Base-by-base conservation (phyloP, 768 basidiomycete genomes). In the Leucocoprinus leucothites region DNA sequence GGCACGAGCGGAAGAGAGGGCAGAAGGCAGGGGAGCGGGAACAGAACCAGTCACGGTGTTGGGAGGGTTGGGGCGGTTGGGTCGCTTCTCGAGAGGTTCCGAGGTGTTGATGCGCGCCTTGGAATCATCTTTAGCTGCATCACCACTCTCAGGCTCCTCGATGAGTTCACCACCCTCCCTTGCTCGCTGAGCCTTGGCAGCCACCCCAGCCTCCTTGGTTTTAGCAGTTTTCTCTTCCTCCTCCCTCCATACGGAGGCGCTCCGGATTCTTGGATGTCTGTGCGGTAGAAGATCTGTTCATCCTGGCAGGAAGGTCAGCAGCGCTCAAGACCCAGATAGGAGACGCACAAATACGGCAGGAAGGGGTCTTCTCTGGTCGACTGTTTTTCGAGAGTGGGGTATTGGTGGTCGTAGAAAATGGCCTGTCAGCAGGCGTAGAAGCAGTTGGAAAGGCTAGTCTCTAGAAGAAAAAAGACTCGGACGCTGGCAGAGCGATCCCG, bases 391-490 rank as follows among this genome's bases (percentile, higher is more conserved):
- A 13, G 13, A 77, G 73, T 70, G 75, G 73, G 71, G 74, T 67
- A 73, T 74, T 74, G 73, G 77, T 73, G 84, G 87, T 87, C 86
- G 85, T 88, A 78, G 86, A 82, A 77, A 83, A 80, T 82, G 87
- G 89, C 88, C 88, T 89, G 88, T 87, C 88, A 87, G 88, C 88
- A 89, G 88, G 87, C 85, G 79, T 81, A 74, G 76, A 81, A 80
- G 76, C 81, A 76, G 76, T 74, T 74, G 79, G 76, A 74, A 74
- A 70, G 73, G 65, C 59, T 62, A 59, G 69, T 69, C 69, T 78
- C 74, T 78, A 78, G 69, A 70, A 64, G 64, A 67, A 34, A 64
- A 64, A 65, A 64, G 68, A 63, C 53, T 63, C 73, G 74, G 76
- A 76, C 70, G 76, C 75, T 72, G 67, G 58, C 53, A 61, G 57